phyloP scores from a whole-genome alignment of 345 rosid species.

The Gossypium anomalum region DNA sequence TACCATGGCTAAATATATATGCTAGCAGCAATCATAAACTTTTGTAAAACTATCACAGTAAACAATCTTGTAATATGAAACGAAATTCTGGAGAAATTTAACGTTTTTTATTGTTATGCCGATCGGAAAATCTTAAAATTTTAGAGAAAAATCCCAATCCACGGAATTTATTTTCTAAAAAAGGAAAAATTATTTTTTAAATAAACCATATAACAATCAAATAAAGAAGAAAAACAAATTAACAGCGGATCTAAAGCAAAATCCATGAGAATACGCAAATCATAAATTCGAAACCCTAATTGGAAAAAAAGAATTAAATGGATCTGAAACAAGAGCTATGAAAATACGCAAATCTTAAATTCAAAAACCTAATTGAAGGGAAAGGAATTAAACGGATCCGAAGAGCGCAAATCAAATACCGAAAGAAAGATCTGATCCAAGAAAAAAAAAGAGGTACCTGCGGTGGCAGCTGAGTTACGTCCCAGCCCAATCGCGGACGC shows the following conservation, averaged over 20 bases:
- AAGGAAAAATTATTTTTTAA: background rate
- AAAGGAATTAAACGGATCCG: conserved; percentile 13
- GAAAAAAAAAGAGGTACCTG: conserved; percentile 31
- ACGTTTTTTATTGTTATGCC: background rate
- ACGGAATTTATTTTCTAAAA: background rate
- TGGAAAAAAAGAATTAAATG: background rate
- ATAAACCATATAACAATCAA: background rate
- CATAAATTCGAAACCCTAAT: background rate
- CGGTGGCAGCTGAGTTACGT: conserved; percentile 40
- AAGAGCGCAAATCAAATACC: background rate
- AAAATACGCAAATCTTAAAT: background rate
- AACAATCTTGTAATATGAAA: background rate
- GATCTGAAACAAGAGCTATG: background rate
- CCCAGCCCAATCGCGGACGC: conserved; percentile 73
- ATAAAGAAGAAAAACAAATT: background rate
- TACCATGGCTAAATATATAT: background rate
- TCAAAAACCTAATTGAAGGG: background rate
- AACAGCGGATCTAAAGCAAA: background rate
- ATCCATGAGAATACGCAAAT: background rate
- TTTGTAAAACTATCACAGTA: background rate
- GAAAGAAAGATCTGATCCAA: background rate
- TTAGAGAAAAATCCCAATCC: background rate
- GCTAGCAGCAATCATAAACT: background rate
- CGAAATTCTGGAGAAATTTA: background rate
- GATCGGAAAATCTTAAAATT: background rate